Evolutionary conservation across 805 yeast species (phyloP), one percentile per base, ranked within the genome.

Genomic region (Candida tibetensis): DNA sequence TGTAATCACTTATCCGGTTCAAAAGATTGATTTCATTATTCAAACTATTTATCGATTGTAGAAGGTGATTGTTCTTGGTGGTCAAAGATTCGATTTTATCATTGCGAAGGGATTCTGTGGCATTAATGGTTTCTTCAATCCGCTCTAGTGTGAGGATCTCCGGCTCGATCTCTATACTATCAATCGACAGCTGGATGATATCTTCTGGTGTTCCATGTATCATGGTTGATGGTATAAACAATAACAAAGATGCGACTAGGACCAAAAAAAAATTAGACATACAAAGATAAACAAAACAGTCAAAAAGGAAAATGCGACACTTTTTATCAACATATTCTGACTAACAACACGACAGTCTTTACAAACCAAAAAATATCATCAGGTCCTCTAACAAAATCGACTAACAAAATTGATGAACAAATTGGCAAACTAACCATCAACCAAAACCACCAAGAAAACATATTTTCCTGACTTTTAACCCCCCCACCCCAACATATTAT

Each of bases 131-230:
- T 10, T 62, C 71, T 7, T 69, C 66, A 14, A 75, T 71, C 26
- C 74, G 53, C 32, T 71, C 71, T 2, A 77, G 51, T 2, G 73
- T 66, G 18, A 60, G 61, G 27, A 77, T 47, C 44, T 78, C 82
- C 1, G 76, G 72, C 45, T 72, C 73, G 4, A 76, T 69, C 41
- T 76, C 77, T 37, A 74, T 71, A n/a, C 67, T 68, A 28, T 71
- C 76, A 3, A 67, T 60, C 1, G 77, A 66, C 21, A 69, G 62
- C 37, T 64, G 58, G 15, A 74, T 52, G 21, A 74, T 53, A 9
- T 48, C 53, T 25, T 59, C 67, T 5, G 67, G 65, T 1, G 57
- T 47, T 18, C 54, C 66, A 37, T 57, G 62, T 17, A 60, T 53
- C 64, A 60, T 62, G 18, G 18, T 31, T 7, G 25, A 21, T 7